A percentile compares a stretch with the other conserved stretches of the same genome.
Evolutionary conservation across 1,284 basidiomycete genomes (phyloP).

Genomic region (Laetiporus sulphureus): DNA sequence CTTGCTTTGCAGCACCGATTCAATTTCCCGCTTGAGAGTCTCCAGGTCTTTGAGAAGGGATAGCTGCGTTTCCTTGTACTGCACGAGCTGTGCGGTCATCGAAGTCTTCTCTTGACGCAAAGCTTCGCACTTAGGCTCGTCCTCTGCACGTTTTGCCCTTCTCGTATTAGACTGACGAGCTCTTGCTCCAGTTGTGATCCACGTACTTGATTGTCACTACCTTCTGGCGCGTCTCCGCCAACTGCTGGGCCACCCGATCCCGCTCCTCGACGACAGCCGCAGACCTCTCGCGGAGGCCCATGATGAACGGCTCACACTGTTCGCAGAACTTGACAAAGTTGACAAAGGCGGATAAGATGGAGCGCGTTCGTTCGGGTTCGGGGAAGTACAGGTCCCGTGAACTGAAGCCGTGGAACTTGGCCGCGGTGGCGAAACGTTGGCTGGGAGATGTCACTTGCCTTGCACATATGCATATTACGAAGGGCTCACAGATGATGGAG

Average conservation of each 20-base stretch:
- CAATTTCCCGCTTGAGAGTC: slow-evolving; percentile 62
- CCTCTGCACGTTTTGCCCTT: slow-evolving; percentile 62
- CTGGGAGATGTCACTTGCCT: slow-evolving; percentile 27
- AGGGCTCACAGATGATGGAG: slow-evolving; percentile 23
- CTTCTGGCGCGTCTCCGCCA: slow-evolving; percentile 45
- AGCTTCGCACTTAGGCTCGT: slow-evolving; percentile 62
- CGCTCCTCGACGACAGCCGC: slow-evolving; percentile 50
- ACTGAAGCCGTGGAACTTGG: slow-evolving; percentile 74
- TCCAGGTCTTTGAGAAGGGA: slow-evolving; percentile 54
- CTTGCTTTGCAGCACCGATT: slow-evolving; percentile 48
- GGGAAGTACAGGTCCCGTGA: slow-evolving; percentile 71
- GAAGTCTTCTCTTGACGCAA: slow-evolving; percentile 55
- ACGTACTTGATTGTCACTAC: slow-evolving; percentile 57
- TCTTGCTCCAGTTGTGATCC: background rate
- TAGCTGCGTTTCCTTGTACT: slow-evolving; percentile 60
- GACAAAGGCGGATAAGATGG: slow-evolving; percentile 80
- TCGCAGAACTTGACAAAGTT: slow-evolving; percentile 90
- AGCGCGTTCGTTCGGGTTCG: slow-evolving; percentile 62
- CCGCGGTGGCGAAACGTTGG: slow-evolving; percentile 61
- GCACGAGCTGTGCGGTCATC: slow-evolving; percentile 57
- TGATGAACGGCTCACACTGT: slow-evolving; percentile 58
- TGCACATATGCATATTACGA: background rate
- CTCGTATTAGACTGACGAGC: background rate
- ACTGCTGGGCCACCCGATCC: slow-evolving; percentile 43
- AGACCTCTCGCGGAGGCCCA: slow-evolving; percentile 53